Evolutionary conservation across 2,329 filamentous ascomycete species (phyloP).

Genomic region (Alternaria arborescens): DNA sequence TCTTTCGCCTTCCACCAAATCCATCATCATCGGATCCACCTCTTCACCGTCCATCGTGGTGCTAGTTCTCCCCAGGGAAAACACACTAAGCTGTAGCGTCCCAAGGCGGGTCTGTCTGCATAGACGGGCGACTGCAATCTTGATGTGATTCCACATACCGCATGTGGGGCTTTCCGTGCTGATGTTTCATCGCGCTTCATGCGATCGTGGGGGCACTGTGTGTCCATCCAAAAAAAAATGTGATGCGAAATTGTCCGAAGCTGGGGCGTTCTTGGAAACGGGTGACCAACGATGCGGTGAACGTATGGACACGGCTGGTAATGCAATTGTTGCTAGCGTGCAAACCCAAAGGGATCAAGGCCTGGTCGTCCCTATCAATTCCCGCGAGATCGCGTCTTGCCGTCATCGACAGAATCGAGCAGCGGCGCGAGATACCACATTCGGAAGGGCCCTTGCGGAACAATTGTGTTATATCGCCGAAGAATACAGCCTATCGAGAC

Average conservation of each 20-base stretch:
- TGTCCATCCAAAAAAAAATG: background rate
- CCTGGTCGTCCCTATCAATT: conserved; percentile 18
- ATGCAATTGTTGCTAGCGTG: conserved; percentile 2
- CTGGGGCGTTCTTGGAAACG: background rate
- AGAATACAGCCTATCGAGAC: conserved; percentile 4
- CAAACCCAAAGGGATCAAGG: conserved; percentile 4
- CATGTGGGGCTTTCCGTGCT: conserved; percentile 11
- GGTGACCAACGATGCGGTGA: conserved; percentile 6
- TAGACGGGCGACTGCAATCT: conserved; percentile 6
- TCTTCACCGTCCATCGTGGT: conserved; percentile 13
- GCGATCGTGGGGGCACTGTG: conserved; percentile 10
- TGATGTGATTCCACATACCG: conserved; percentile 10
- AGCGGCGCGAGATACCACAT: conserved; percentile 6
- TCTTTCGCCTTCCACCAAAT: conserved; percentile 12
- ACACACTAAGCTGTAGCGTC: conserved; percentile 11
- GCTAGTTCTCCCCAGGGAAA: background rate
- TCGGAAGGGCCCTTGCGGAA: conserved; percentile 9
- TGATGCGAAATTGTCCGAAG: conserved; percentile 14
- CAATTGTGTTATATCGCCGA: conserved; percentile 10
- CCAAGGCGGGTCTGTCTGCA: conserved; percentile 4
- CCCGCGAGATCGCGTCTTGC: conserved; percentile 13
- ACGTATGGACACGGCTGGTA: conserved; percentile 8
- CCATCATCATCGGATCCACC: conserved; percentile 9
- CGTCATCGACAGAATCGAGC: conserved; percentile 9
- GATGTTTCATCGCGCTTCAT: conserved; percentile 20